Conservation (phyloP, 352 stramenopile species). For the Phytophthora boehmeriae region DNA sequence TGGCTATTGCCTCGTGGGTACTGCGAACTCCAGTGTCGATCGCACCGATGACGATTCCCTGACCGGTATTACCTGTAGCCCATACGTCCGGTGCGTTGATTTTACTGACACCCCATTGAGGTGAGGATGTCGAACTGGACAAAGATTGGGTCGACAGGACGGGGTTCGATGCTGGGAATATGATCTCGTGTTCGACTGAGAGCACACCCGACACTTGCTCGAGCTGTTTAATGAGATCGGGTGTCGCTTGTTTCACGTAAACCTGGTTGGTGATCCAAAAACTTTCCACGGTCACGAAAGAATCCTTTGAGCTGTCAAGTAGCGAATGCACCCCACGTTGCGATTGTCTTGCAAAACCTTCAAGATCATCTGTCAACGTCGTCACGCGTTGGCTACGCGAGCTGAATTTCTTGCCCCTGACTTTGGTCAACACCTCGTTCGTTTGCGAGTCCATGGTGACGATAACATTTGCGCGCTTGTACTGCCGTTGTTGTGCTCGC, state of each 20-base stretch:
- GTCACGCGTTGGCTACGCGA: constrained; percentile 34
- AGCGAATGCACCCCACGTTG: constrained; percentile 38
- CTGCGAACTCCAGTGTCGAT: constrained; percentile 67
- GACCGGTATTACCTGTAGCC: constrained; percentile 52
- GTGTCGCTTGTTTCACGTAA: constrained; percentile 52
- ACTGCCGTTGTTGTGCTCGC: constrained; percentile 25
- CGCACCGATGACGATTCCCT: constrained; percentile 56
- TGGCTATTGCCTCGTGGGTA: constrained; percentile 49
- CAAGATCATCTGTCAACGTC: constrained; percentile 41
- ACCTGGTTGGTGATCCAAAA: constrained; percentile 75
- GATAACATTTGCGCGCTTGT: constrained; percentile 50
- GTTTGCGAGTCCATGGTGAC: constrained; percentile 54
- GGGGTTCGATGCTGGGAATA: constrained; percentile 40
- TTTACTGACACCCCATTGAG: constrained; percentile 56
- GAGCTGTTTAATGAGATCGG: constrained; percentile 52
- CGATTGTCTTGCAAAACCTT: constrained; percentile 37
- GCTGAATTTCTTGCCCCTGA: constrained; percentile 44
- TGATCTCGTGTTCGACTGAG: constrained; percentile 43
- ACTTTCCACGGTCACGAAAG: constrained; percentile 38
- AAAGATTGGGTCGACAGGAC: constrained; percentile 40
- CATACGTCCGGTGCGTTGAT: constrained; percentile 59
- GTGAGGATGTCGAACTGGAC: constrained; percentile 30
- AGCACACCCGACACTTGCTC: constrained; percentile 41
- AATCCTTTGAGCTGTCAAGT: constrained; percentile 24
- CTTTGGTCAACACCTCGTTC: constrained; percentile 29